phyloP scores from a whole-genome alignment of 306 rosid genomes.

The Calophaca sinica region DNA sequence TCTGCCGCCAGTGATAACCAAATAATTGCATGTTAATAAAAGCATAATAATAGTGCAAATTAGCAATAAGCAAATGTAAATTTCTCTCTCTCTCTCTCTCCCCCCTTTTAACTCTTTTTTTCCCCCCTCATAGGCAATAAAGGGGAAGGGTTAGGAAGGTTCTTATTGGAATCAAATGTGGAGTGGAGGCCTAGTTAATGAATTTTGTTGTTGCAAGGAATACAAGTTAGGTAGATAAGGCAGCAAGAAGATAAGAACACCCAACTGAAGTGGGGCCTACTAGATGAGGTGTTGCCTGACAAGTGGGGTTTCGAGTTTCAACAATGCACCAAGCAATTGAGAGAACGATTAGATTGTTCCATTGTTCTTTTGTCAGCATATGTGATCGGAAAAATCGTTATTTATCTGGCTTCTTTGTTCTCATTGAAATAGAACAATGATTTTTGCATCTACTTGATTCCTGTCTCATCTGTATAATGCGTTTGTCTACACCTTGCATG shows the following conservation, averaged over 20 bases:
- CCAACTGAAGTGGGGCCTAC: constrained; percentile 20
- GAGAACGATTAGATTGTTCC: constrained; percentile 29
- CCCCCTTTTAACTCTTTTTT: constrained; percentile 2
- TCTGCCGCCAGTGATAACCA: neutral
- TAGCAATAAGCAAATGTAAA: neutral
- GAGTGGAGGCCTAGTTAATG: constrained; percentile 5
- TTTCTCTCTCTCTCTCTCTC: neutral
- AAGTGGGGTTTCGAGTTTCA: constrained; percentile 37
- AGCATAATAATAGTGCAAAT: constrained; percentile 14
- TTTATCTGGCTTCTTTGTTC: constrained; percentile 26
- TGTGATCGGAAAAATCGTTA: constrained; percentile 1
- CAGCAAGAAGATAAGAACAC: constrained; percentile 38
- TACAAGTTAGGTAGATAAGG: constrained; percentile 34
- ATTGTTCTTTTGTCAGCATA: constrained; percentile 29
- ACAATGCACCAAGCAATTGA: constrained; percentile 17
- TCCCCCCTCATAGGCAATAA: neutral
- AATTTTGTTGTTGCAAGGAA: constrained; percentile 14
- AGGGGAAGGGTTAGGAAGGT: neutral
- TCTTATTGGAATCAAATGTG: constrained; percentile 8
- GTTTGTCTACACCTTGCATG: neutral
- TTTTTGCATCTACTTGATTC: constrained; percentile 33
- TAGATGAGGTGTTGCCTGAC: constrained; percentile 4
- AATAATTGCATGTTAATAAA: constrained; percentile 16
- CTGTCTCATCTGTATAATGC: neutral
- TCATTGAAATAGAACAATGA: constrained; percentile 15